These are phyloP conservation scores for Cryptococcus hybrid DNA, from an alignment of 1,284 basidiomycete species.

Conservation along the genomic window DNA sequence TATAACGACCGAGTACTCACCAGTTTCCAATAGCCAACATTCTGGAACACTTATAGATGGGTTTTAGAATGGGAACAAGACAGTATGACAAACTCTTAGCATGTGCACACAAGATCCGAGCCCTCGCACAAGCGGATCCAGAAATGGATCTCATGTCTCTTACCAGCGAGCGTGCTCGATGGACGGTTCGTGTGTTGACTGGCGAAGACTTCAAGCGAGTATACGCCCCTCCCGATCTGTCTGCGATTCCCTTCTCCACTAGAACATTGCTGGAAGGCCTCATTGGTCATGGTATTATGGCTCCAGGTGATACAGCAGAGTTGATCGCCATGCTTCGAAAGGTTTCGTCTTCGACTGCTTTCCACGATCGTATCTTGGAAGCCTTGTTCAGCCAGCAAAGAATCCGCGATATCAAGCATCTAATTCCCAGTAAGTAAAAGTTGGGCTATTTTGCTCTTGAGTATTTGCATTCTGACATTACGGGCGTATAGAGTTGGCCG, in stretches of 20 bases:
- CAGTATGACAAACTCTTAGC: constrained; percentile 14
- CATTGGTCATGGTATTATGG: constrained; percentile 42
- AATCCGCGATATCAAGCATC: constrained; percentile 25
- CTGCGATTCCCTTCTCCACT: constrained; percentile 29
- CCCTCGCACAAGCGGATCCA: constrained; percentile 29
- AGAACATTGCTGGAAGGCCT: constrained; percentile 46
- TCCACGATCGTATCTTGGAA: constrained; percentile 40
- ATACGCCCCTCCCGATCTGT: constrained; percentile 27
- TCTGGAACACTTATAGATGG: constrained; percentile 43
- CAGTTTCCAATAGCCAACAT: constrained; percentile 26
- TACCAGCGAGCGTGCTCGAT: constrained; percentile 4
- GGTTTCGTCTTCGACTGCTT: constrained; percentile 13
- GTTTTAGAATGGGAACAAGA: constrained; percentile 20
- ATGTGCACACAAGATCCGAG: constrained; percentile 22
- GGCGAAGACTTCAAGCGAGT: constrained; percentile 2
- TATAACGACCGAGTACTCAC: not conserved
- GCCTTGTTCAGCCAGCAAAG: constrained; percentile 43
- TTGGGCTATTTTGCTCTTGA: too few species aligned
- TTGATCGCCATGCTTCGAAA: constrained; percentile 23
- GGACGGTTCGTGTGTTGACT: constrained; percentile 10
- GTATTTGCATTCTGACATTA: not conserved
- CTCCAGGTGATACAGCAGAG: constrained; percentile 25
- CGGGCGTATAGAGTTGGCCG: constrained; percentile 17
- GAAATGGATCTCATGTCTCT: constrained; percentile 29
- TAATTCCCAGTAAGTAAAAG: constrained; percentile 24